Percentiles rank a stretch among this genome's conserved stretches.
Evolutionary conservation across 1,284 basidiomycete species (phyloP).

Genomic region (Chalciporus sp.): DNA sequence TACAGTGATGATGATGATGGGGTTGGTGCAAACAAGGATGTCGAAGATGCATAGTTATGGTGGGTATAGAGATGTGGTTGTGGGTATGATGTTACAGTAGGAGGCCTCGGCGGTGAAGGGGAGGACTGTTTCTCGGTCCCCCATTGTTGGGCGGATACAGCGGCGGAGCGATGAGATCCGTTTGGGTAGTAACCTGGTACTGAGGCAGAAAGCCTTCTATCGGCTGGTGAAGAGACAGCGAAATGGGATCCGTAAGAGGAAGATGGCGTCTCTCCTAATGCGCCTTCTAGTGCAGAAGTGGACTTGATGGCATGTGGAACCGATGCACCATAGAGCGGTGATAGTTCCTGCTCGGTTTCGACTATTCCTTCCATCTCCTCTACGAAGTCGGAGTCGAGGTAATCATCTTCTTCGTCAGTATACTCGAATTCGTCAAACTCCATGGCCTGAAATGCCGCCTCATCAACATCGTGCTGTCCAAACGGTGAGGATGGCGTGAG

Average conservation of each 20-base stretch:
- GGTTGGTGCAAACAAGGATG: constrained; percentile 20
- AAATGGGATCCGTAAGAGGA: constrained; percentile 12
- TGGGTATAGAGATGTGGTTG: constrained; percentile 26
- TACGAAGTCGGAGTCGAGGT: constrained; percentile 30
- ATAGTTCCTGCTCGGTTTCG: constrained; percentile 13
- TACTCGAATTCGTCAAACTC: constrained; percentile 36
- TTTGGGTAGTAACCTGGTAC: constrained; percentile 34
- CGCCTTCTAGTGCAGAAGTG: constrained; percentile 35
- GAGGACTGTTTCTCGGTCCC: constrained; percentile 21
- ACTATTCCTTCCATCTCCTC: constrained; percentile 36
- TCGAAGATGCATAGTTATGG: constrained; percentile 16
- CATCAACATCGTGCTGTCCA: constrained; percentile 13
- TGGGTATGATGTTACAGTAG: constrained; percentile 17
- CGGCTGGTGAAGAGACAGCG: constrained; percentile 16
- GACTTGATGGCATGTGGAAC: constrained; percentile 32
- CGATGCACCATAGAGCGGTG: constrained; percentile 23
- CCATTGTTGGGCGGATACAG: constrained; percentile 15
- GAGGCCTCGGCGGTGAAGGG: constrained; percentile 10
- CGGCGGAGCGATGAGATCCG: constrained; percentile 20
- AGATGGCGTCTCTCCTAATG: constrained; percentile 29
- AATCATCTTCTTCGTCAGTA: constrained; percentile 36
- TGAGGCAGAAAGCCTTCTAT: constrained; percentile 34
- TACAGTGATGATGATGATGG: constrained; percentile 24
- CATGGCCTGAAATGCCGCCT: constrained; percentile 20
- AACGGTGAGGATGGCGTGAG: constrained; percentile 34